These are phyloP conservation scores for Beauveria brongniartii DNA, from an alignment of 2,329 filamentous ascomycete genomes.

Conservation along the genomic window DNA sequence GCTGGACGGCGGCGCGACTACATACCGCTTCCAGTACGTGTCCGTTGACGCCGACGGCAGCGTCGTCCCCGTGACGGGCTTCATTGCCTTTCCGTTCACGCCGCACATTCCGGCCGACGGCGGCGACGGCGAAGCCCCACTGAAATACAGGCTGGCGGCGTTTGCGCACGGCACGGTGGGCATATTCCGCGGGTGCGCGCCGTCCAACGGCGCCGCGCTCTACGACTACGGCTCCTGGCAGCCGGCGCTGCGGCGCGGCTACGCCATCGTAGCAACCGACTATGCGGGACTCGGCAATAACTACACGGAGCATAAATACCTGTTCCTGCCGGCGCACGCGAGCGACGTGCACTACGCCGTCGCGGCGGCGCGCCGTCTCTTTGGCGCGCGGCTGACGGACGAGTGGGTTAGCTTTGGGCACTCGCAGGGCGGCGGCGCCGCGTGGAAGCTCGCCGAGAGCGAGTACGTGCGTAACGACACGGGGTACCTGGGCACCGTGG, in stretches of 20 bases:
- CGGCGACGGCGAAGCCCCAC: neutral
- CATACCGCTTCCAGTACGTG: slow-evolving; percentile 16
- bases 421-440: slow-evolving; percentile 16
- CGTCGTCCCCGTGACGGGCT: slow-evolving; percentile 13
- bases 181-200: slow-evolving; percentile 13
- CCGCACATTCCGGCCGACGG: neutral
- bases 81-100: slow-evolving; percentile 11
- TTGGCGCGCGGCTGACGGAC: slow-evolving; percentile 5
- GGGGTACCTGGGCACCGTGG: slow-evolving; percentile 13
- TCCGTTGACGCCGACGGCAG: slow-evolving; percentile 12
- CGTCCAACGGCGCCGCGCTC: slow-evolving; percentile 11
- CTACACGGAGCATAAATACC: slow-evolving; percentile 14
- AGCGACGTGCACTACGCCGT: slow-evolving; percentile 14
- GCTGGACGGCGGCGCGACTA: slow-evolving; percentile 11
- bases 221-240: slow-evolving; percentile 14
- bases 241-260: slow-evolving; percentile 5
- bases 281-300: slow-evolving; percentile 18
- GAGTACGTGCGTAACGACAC: slow-evolving; percentile 3
- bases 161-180: slow-evolving; percentile 15
- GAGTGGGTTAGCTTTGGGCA: slow-evolving; percentile 15
- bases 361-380: slow-evolving; percentile 10
- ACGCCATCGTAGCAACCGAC: slow-evolving; percentile 17
- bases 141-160: slow-evolving; percentile 5
- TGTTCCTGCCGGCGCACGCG: slow-evolving; percentile 8
- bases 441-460: slow-evolving; percentile 16